These are phyloP conservation scores for Jackrogersella multiformis DNA, from an alignment of 495 filamentous ascomycete genomes.

Conservation along the genomic window DNA sequence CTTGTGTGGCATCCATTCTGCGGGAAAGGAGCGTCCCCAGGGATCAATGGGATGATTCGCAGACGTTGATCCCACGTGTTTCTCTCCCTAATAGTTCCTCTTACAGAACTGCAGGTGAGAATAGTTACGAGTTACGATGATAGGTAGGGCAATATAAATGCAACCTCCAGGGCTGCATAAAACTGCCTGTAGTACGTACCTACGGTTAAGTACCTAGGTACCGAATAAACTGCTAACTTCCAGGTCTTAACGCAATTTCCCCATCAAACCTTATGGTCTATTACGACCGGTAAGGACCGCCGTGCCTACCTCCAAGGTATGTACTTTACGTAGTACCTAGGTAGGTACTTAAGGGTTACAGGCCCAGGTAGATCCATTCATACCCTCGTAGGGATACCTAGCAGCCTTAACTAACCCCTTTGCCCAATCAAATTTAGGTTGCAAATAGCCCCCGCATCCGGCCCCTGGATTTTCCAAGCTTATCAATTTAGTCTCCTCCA, in stretches of 20 bases:
- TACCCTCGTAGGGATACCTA: slow-evolving; percentile 3
- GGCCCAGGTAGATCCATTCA: neutral
- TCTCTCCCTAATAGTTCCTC: slow-evolving; percentile 5
- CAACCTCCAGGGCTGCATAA: slow-evolving; percentile 31
- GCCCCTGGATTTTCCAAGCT: slow-evolving; percentile 27
- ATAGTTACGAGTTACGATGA: slow-evolving; percentile 4
- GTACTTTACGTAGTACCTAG: neutral
- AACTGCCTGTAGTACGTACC: neutral
- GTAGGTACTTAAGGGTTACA: neutral
- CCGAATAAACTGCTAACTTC: too few species aligned
- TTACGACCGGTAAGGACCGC: too few species aligned
- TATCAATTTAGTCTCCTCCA: slow-evolving; percentile 35
- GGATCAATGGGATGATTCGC: slow-evolving; percentile 36
- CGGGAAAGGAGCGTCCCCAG: slow-evolving; percentile 13
- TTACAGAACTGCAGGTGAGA: slow-evolving; percentile 1
- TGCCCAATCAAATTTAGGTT: slow-evolving; percentile 25
- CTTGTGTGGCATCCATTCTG: slow-evolving; percentile 20
- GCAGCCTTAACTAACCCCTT: slow-evolving; percentile 27
- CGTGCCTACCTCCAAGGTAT: too few species aligned
- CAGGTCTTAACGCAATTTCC: too few species aligned
- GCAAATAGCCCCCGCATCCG: slow-evolving; percentile 21
- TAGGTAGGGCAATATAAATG: slow-evolving; percentile 17
- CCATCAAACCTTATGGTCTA: too few species aligned
- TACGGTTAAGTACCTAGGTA: too few species aligned
- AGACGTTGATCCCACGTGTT: slow-evolving; percentile 35